Evolutionary conservation across 2,329 filamentous ascomycete genomes (phyloP).

Genomic region (Pestalotiopsis sp.): DNA sequence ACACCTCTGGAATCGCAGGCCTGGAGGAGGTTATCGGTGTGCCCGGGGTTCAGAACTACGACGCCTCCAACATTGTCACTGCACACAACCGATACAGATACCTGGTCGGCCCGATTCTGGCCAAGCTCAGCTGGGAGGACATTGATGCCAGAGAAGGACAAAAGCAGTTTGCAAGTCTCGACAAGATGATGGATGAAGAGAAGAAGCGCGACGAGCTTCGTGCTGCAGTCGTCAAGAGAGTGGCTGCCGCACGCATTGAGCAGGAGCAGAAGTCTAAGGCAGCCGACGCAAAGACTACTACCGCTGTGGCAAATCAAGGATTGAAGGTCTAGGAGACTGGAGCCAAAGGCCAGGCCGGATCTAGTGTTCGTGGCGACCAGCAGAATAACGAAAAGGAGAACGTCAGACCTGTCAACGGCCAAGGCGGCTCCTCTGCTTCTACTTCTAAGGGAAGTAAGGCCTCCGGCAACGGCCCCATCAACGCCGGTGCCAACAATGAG

Average conservation of each 20-base stretch:
- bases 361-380: neutral
- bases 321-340: conserved; percentile 11
- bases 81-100: conserved; percentile 74
- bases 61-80: conserved; percentile 66
- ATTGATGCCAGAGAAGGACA: conserved; percentile 41
- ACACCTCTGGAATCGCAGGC: conserved; percentile 84
- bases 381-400: conserved; percentile 8
- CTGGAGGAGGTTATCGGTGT: conserved; percentile 74
- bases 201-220: conserved; percentile 6
- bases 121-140: conserved; percentile 71
- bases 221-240: neutral
- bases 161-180: neutral
- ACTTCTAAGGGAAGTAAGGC: too few species aligned
- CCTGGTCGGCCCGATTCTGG: conserved; percentile 67
- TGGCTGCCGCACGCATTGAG: neutral
- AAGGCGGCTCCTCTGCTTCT: neutral
- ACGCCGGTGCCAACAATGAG: neutral
- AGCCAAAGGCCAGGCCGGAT: neutral
- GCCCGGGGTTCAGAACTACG: conserved; percentile 67
- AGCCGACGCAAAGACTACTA: neutral
- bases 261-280: neutral
- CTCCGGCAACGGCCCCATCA: too few species aligned
- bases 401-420: neutral
- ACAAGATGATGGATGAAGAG: conserved; percentile 2
- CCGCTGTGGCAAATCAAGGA: neutral